Percentiles rank a stretch among this genome's conserved stretches.
These are phyloP conservation scores for Rhinocladiella mackenziei DNA, from an alignment of 2,329 filamentous ascomycete genomes.

Conservation along the genomic window DNA sequence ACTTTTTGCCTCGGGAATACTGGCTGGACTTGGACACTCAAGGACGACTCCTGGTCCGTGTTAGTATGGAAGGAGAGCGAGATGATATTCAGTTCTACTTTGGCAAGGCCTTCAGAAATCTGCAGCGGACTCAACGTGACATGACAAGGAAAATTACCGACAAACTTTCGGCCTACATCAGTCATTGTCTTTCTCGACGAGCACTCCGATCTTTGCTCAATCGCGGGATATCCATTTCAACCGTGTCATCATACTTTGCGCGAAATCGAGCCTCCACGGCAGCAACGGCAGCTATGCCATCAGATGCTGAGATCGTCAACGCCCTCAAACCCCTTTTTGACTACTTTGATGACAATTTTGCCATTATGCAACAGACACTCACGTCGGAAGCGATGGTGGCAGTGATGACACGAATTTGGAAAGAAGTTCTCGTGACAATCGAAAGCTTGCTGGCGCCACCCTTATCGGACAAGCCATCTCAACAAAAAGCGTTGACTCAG, in stretches of 20 bases:
- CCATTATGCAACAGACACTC: conserved; percentile 95
- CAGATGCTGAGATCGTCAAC: conserved; percentile 70
- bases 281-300: conserved; percentile 51
- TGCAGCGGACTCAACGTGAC: conserved; percentile 93
- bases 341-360: conserved; percentile 98
- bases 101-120: conserved; percentile 88
- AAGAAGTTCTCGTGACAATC: conserved; percentile 89
- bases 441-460: conserved; percentile 88
- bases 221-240: conserved; percentile 67
- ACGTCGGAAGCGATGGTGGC: conserved; percentile 96
- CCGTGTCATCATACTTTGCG: conserved; percentile 64
- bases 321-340: conserved; percentile 79
- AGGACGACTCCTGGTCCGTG: conserved; percentile 78
- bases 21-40: conserved; percentile 98
- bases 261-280: conserved; percentile 43
- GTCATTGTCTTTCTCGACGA: conserved; percentile 76
- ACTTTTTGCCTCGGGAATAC: conserved; percentile 92
- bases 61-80: conserved; percentile 97
- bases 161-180: conserved; percentile 95
- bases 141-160: conserved; percentile 98
- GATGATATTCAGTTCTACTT: conserved; percentile 99
- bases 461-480: conserved; percentile 87
- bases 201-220: conserved; percentile 72
- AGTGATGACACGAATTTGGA: conserved; percentile 97
- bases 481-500: conserved; percentile 75